phyloP scores from a whole-genome alignment of 208 protist genomes.

The Trypanosoma boissoni region DNA sequence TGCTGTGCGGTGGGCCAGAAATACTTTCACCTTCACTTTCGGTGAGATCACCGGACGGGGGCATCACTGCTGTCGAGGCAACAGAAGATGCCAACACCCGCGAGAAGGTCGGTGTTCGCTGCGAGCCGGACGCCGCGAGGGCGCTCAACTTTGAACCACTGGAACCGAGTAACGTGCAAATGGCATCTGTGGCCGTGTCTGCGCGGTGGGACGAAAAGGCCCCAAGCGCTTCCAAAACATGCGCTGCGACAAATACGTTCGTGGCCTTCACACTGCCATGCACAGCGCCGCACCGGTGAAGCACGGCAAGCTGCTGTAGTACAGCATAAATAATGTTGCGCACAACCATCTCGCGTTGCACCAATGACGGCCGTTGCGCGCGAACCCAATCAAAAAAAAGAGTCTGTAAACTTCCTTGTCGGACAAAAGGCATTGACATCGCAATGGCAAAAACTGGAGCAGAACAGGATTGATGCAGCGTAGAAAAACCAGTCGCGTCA shows the following conservation, averaged over 20 bases:
- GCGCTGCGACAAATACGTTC: conserved; percentile 59
- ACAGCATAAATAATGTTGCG: conserved; percentile 60
- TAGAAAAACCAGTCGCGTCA: too few relatives aligned
- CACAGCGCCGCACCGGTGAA: conserved; percentile 46
- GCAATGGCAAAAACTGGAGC: conserved; percentile 18
- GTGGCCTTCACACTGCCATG: conserved; percentile 72
- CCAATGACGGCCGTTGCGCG: conserved; percentile 24
- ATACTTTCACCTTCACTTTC: not conserved
- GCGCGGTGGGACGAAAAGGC: not conserved
- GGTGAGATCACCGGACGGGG: not conserved
- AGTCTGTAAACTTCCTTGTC: conserved; percentile 49
- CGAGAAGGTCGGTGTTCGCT: too few relatives aligned
- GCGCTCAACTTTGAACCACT: too few relatives aligned
- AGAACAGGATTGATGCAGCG: too few relatives aligned
- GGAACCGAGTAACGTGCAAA: not conserved
- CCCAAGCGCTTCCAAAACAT: conserved; percentile 34
- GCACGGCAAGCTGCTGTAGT: conserved; percentile 41
- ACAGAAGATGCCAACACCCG: too few relatives aligned
- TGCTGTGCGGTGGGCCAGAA: not conserved
- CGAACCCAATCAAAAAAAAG: conserved; percentile 42
- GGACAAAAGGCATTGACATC: conserved; percentile 46
- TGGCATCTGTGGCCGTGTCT: not conserved
- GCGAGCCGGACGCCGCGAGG: too few relatives aligned
- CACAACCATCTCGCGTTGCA: conserved; percentile 56
- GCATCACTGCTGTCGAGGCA: too few relatives aligned